Evolutionary conservation across 805 yeast genomes (phyloP).

Genomic region (Candida vaughaniae): DNA sequence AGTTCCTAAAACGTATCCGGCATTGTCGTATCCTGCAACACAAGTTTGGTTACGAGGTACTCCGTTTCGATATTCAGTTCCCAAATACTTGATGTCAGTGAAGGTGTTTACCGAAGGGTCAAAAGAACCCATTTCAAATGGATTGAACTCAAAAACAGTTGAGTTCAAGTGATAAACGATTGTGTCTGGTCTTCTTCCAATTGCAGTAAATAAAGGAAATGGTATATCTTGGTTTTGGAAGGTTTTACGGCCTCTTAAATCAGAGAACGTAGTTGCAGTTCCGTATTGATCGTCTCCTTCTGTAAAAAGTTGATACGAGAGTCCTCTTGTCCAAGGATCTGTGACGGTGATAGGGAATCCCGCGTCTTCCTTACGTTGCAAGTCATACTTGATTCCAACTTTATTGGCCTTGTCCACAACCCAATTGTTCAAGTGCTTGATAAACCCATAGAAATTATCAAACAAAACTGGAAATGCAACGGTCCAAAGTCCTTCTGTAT

Average conservation of each 20-base stretch:
- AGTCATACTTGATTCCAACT: constrained; percentile 49
- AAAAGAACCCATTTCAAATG: constrained; percentile 43
- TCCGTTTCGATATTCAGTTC: constrained; percentile 34
- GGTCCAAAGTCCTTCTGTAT: constrained; percentile 18
- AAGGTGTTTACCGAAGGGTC: constrained; percentile 39
- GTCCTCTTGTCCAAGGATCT: constrained; percentile 78
- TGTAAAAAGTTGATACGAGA: constrained; percentile 63
- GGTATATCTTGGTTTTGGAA: constrained; percentile 41
- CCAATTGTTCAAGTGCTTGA: constrained; percentile 32
- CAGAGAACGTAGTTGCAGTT: constrained; percentile 31
- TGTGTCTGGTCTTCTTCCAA: constrained; percentile 36
- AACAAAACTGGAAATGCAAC: constrained; percentile 20
- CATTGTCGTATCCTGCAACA: constrained; percentile 37
- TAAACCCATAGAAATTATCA: constrained; percentile 23
- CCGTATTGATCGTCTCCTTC: constrained; percentile 22
- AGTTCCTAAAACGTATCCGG: constrained; percentile 39
- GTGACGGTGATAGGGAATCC: constrained; percentile 69
- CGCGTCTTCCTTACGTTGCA: constrained; percentile 47
- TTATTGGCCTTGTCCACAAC: constrained; percentile 22
- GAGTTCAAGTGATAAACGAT: constrained; percentile 32
- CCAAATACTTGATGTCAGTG: constrained; percentile 36
- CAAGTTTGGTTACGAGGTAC: constrained; percentile 24
- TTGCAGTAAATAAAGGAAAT: constrained; percentile 36
- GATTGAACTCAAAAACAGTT: constrained; percentile 40
- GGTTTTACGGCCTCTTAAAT: constrained; percentile 23